Evolutionary conservation across 108 stramenopile genomes (phyloP).

Genomic region (Schizochytrium sp.): DNA sequence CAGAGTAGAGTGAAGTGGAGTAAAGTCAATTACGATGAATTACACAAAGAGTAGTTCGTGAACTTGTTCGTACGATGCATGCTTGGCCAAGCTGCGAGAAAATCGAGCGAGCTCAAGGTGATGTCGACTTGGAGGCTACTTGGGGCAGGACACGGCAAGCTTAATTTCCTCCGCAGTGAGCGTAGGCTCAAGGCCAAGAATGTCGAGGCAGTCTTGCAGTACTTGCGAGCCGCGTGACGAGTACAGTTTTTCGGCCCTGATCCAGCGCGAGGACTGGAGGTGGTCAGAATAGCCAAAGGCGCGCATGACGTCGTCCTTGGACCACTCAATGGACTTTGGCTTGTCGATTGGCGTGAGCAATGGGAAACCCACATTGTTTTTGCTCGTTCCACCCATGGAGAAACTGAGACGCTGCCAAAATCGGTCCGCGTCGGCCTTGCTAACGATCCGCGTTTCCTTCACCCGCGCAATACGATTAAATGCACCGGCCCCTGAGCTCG

Average conservation of each 20-base stretch:
- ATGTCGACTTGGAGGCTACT: background rate
- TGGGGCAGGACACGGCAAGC: background rate
- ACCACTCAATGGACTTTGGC: background rate
- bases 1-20: too few species aligned
- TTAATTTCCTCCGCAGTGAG: background rate
- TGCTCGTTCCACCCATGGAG: slow-evolving; percentile 2
- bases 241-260: background rate
- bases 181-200: background rate
- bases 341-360: background rate
- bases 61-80: background rate
- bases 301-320: background rate
- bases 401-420: background rate
- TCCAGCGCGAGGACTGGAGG: background rate
- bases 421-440: background rate
- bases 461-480: background rate
- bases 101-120: background rate
- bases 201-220: background rate
- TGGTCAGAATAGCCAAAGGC: background rate
- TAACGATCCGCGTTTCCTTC: background rate
- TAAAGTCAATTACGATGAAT: too few species aligned
- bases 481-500: background rate
- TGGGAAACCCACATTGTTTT: background rate
- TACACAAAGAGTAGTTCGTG: background rate
- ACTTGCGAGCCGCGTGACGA: background rate
- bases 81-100: background rate